Evolutionary conservation across 2,329 filamentous ascomycete species (phyloP).

Genomic region (Penicillium freii): DNA sequence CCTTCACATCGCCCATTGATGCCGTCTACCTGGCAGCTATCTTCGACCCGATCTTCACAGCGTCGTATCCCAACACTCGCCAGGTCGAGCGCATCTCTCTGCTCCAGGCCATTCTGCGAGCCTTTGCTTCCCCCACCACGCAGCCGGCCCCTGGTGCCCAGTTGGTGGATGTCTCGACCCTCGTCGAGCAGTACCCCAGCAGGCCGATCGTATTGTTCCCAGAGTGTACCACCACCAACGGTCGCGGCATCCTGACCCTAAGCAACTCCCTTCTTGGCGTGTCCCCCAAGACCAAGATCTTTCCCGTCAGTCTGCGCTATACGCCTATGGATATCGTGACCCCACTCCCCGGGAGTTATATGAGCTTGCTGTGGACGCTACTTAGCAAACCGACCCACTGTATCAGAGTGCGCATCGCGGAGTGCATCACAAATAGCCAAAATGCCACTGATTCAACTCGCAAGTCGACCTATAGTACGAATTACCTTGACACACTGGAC

Average conservation of each 20-base stretch:
- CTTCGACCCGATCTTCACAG: conserved; percentile 92
- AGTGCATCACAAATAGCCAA: conserved; percentile 54
- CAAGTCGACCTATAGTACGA: conserved; percentile 43
- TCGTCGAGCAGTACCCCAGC: conserved; percentile 67
- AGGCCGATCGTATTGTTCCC: conserved; percentile 85
- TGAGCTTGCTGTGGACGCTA: conserved; percentile 78
- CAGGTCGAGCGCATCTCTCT: conserved; percentile 76
- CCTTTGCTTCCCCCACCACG: conserved; percentile 61
- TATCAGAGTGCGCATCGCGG: conserved; percentile 86
- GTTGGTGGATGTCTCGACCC: conserved; percentile 60
- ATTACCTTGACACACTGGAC: conserved; percentile 49
- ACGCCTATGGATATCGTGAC: conserved; percentile 87
- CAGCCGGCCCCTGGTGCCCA: conserved; percentile 47
- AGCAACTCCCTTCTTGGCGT: conserved; percentile 72
- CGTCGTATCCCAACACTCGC: conserved; percentile 72
- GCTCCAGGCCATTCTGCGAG: conserved; percentile 69
- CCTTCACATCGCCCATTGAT: conserved; percentile 90
- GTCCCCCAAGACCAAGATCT: conserved; percentile 70
- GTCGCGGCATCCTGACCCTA: conserved; percentile 80
- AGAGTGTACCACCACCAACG: conserved; percentile 92
- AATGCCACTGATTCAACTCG: conserved; percentile 22
- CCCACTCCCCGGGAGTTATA: conserved; percentile 72
- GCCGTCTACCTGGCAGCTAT: conserved; percentile 91
- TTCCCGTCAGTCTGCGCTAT: conserved; percentile 87
- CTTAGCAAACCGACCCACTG: conserved; percentile 82